Percentiles rank a stretch among this genome's conserved stretches.
Conservation (phyloP, 345 rosid genomes). For the Moricandia moricandioides region DNA sequence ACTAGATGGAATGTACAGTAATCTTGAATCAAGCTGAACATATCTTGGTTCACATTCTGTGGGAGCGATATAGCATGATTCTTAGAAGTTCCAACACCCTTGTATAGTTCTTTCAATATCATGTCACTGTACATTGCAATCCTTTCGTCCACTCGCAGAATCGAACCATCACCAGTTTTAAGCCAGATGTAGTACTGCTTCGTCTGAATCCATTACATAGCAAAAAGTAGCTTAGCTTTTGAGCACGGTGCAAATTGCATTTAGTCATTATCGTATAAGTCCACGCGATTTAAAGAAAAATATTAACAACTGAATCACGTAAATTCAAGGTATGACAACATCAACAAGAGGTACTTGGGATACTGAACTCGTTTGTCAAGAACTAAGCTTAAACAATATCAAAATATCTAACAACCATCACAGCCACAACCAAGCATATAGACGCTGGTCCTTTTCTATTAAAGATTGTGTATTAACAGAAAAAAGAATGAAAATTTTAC, state of each 20-base stretch:
- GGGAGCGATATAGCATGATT: slow-evolving; percentile 80
- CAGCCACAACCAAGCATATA: background rate
- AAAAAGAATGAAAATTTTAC: slow-evolving; percentile 33
- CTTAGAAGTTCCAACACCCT: slow-evolving; percentile 80
- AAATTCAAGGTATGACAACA: background rate
- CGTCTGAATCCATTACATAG: slow-evolving; percentile 35
- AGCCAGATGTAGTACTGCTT: slow-evolving; percentile 87
- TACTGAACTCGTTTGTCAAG: background rate
- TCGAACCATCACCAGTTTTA: slow-evolving; percentile 81
- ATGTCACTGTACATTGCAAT: slow-evolving; percentile 91
- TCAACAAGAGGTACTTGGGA: background rate
- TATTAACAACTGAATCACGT: background rate
- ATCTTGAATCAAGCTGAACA: slow-evolving; percentile 73
- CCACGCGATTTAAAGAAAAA: background rate
- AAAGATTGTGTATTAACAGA: background rate
- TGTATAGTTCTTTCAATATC: slow-evolving; percentile 74
- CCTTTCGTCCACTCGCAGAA: slow-evolving; percentile 90
- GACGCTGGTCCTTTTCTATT: background rate
- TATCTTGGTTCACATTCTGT: slow-evolving; percentile 73
- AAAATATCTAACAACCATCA: slow-evolving; percentile 12
- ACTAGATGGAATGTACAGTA: slow-evolving; percentile 88
- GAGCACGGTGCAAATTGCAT: background rate
- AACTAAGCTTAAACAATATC: background rate
- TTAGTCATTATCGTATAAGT: background rate
- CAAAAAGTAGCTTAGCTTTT: slow-evolving; percentile 16